Conservation (phyloP, 805 yeast genomes). For the Alloascoidea hylecoeti region DNA sequence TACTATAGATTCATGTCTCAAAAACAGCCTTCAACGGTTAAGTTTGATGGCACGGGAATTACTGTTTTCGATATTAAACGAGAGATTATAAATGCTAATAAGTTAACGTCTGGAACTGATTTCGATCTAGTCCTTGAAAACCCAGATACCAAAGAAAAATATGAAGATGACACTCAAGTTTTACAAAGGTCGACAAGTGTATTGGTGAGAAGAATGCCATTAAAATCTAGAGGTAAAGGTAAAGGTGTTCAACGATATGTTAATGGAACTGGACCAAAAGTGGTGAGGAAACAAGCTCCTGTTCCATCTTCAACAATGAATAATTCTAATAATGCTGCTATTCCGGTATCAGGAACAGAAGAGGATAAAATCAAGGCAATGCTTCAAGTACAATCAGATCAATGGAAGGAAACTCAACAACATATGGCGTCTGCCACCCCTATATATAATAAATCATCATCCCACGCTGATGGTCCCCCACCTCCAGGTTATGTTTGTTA, state of each 20-base stretch:
- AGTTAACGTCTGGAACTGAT: conserved; percentile 71
- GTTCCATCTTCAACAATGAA: conserved; percentile 14
- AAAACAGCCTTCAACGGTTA: conserved; percentile 59
- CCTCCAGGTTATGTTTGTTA: conserved; percentile 96
- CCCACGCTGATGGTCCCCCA: conserved; percentile 55
- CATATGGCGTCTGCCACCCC: conserved; percentile 73
- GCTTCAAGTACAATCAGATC: conserved; percentile 88
- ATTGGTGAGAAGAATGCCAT: conserved; percentile 68
- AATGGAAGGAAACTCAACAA: conserved; percentile 92
- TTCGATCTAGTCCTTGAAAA: conserved; percentile 65
- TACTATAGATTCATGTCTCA: conserved; percentile 83
- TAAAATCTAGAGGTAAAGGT: conserved; percentile 30
- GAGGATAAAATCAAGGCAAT: conserved; percentile 81
- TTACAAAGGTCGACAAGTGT: conserved; percentile 82
- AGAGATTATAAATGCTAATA: conserved; percentile 74
- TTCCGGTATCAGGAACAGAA: conserved; percentile 36
- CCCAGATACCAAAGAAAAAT: conserved; percentile 61
- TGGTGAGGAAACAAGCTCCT: conserved; percentile 11
- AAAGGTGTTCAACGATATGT: conserved; percentile 50
- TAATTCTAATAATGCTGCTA: conserved; percentile 10
- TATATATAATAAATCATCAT: conserved; percentile 36
- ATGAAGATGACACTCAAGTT: conserved; percentile 81
- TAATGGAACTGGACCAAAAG: conserved; percentile 28
- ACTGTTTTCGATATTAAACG: conserved; percentile 90
- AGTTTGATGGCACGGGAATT: conserved; percentile 93